These are phyloP conservation scores for Schwanniomyces yamadae DNA, from an alignment of 805 yeast genomes.

Conservation along the genomic window DNA sequence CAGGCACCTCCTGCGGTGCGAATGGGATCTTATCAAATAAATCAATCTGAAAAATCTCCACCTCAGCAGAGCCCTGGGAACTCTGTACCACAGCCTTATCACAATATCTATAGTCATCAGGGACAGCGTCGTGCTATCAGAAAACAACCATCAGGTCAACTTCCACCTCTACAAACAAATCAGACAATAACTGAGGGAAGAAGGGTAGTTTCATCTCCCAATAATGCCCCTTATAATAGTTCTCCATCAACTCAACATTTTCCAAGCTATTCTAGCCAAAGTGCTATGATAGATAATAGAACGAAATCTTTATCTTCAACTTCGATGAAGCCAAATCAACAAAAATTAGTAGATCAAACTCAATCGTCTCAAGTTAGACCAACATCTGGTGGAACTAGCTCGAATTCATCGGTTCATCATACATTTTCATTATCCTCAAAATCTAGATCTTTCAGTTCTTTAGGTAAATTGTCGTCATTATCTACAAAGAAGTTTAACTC, in stretches of 20 bases:
- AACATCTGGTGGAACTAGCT: constrained; percentile 16
- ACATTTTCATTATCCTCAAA: constrained; percentile 38
- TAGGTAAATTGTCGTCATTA: constrained; percentile 40
- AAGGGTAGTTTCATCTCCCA: constrained; percentile 33
- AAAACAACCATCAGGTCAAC: constrained; percentile 16
- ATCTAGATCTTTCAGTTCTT: constrained; percentile 41
- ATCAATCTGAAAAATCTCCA: not conserved
- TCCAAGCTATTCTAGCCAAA: constrained; percentile 7
- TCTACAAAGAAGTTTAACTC: constrained; percentile 41
- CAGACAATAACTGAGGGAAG: constrained; percentile 15
- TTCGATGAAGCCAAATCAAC: constrained; percentile 10
- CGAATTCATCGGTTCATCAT: constrained; percentile 25
- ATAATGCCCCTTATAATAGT: constrained; percentile 15
- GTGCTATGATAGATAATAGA: constrained; percentile 13
- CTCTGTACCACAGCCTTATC: constrained; percentile 2
- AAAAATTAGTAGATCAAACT: constrained; percentile 4
- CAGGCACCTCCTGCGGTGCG: too few species aligned
- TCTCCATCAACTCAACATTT: too few species aligned
- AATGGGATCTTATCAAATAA: too few species aligned
- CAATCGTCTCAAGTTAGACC: constrained; percentile 11
- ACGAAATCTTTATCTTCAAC: constrained; percentile 32
- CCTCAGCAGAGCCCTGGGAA: too few species aligned
- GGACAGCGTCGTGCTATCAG: constrained; percentile 12
- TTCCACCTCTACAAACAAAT: constrained; percentile 17
- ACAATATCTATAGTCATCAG: too few species aligned